Evolutionary conservation across 169 alveolate species (phyloP).

Genomic region (Eimeria maxima): DNA sequence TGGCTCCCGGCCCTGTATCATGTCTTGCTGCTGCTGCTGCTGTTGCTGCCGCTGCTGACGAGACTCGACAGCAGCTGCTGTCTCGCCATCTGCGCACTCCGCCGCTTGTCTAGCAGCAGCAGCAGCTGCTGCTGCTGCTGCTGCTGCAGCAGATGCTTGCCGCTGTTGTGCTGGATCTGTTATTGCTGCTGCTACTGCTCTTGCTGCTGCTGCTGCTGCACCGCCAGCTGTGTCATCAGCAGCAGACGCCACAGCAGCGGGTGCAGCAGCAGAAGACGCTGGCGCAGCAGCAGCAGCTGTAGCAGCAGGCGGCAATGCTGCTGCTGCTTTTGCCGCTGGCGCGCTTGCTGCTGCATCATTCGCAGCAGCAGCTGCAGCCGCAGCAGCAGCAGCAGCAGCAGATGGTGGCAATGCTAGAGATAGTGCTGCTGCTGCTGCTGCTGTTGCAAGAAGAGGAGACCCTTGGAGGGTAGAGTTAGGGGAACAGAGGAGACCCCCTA

Average conservation of each 20-base stretch:
- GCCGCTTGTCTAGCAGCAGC: slow-evolving; percentile 5
- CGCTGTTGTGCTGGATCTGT: background rate
- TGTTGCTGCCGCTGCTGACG: too few species aligned
- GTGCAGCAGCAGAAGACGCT: slow-evolving; percentile 6
- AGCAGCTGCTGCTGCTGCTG: background rate
- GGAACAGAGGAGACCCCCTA: slow-evolving; percentile 45
- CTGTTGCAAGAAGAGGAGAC: slow-evolving; percentile 34
- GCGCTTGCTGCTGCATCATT: background rate
- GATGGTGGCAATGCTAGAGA: background rate
- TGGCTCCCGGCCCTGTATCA: too few species aligned
- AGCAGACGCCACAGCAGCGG: slow-evolving; percentile 8
- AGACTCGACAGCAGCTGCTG: too few species aligned
- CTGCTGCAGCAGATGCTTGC: background rate
- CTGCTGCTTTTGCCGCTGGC: slow-evolving; percentile 12
- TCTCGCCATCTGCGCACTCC: too few species aligned
- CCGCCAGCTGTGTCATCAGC: background rate
- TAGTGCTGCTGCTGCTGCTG: too few species aligned
- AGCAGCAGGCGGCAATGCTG: background rate
- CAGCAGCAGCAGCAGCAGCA: slow-evolving; percentile 43
- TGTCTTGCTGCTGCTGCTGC: too few species aligned
- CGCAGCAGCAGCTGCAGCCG: too few species aligned
- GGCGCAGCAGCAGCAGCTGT: slow-evolving; percentile 31
- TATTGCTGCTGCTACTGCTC: background rate
- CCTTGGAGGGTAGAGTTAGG: slow-evolving; percentile 6
- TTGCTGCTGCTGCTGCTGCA: slow-evolving; percentile 9